Evolutionary conservation across 225 moss, liverwort and hornwort genomes (phyloP).

Genomic region (Thuidium tamariscinum): DNA sequence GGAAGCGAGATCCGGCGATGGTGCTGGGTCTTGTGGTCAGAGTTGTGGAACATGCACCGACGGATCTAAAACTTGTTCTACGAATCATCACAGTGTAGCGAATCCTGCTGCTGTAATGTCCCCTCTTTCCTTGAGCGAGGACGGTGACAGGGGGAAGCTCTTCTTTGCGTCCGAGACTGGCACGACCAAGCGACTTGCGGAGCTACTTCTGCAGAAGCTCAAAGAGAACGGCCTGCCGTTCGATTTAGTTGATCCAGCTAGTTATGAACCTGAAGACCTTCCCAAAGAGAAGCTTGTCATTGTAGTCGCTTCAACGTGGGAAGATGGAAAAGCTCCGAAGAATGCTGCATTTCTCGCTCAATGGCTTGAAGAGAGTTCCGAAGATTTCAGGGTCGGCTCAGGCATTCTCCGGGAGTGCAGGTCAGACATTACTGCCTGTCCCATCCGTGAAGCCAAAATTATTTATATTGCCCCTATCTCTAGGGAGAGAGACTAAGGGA

Average conservation of each 20-base stretch:
- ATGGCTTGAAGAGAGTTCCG: conserved; percentile 93
- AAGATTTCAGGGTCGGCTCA: conserved; percentile 92
- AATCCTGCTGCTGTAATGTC: not conserved
- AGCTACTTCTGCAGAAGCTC: conserved; percentile 12
- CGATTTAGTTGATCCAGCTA: conserved; percentile 30
- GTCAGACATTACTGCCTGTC: not conserved
- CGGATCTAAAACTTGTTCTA: not conserved
- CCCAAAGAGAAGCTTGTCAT: conserved; percentile 65
- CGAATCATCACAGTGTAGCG: not conserved
- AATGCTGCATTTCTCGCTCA: conserved; percentile 77
- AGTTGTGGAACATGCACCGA: conserved; percentile 28
- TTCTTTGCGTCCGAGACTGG: conserved; percentile 46
- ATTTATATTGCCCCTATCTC: not conserved
- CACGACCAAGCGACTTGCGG: conserved; percentile 20
- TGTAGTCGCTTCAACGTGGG: conserved; percentile 70
- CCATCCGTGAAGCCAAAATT: not conserved
- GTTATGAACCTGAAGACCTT: conserved; percentile 81
- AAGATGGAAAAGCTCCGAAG: conserved; percentile 61
- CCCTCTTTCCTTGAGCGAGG: conserved; percentile 20
- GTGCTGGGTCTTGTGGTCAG: conserved; percentile 5
- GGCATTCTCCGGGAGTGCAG: conserved; percentile 54
- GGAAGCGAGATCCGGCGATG: not conserved
- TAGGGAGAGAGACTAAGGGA: not conserved
- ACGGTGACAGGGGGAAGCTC: conserved; percentile 23
- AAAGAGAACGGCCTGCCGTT: conserved; percentile 16